Base-by-base conservation (phyloP, 805 yeast genomes). In the Candida maris region DNA sequence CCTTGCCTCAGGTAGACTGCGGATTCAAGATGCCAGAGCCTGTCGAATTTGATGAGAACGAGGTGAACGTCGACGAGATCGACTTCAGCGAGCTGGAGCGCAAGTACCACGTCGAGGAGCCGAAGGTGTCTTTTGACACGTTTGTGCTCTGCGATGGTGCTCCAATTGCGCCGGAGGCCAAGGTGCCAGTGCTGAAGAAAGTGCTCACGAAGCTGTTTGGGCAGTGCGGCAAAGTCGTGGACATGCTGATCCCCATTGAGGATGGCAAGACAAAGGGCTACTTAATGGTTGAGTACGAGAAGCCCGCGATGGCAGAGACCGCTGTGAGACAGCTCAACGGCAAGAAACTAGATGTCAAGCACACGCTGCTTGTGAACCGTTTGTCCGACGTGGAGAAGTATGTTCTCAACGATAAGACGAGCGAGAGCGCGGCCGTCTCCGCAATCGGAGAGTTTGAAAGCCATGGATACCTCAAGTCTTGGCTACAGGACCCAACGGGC, bases 71-170 rank as follows among this genome's bases (percentile, higher is more conserved):
- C n/a, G 45, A 66, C 34, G 81, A 81, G 47, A 66, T 85, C 51
- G 91, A 83, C 59, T 88, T 85, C 66, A 67, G 86, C 43, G 97
- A 89, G 60, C 71, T 91, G 56, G 97, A 91, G 61, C 79, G 73
- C 39, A 70, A 85, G 63, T 87, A 73, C 61, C 62, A 75, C 17
- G 79, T 83, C 33, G 54, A 59, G 34, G 73, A 76, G 38, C 77
- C 73, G 36, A 77, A 75, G 35, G 65, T 71, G 39, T 75, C 79
- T 34, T 71, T 85, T 39, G 95, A 85, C 54, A 76, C 76, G 54
- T 88, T 77, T 56, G 78, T 91, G 39, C 85, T 91, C 20, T 83
- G 87, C 34, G 97, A 88, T 59, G 98, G 98, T 32, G 89, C 95
- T 8, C 99, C 99, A 49, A 71, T 87, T 44, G 95, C 95, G 18